Evolutionary conservation across 495 filamentous ascomycete species (phyloP).

Genomic region (Barbatosphaeria neglecta): DNA sequence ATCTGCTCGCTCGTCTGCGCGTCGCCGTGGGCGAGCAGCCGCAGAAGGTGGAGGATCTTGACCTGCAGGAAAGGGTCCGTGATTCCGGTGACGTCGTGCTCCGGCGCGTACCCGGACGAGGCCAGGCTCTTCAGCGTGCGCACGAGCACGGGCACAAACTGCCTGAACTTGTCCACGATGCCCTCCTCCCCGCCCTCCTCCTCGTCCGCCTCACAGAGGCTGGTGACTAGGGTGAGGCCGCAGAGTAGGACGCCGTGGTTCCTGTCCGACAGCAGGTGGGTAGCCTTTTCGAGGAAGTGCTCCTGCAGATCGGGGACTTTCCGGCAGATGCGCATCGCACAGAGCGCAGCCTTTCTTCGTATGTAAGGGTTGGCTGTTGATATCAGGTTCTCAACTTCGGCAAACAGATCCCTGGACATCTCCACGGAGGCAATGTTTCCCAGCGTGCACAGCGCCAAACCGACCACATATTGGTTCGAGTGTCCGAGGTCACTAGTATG

Average conservation of each 20-base stretch:
- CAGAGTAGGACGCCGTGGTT: constrained; percentile 94
- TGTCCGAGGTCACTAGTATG: constrained; percentile 73
- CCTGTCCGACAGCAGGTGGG: constrained; percentile 71
- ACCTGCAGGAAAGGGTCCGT: constrained; percentile 98
- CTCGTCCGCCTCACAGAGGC: constrained; percentile 89
- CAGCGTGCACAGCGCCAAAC: constrained; percentile 85
- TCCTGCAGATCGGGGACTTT: constrained; percentile 97
- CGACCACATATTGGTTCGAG: constrained; percentile 97
- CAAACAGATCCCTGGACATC: constrained; percentile 96
- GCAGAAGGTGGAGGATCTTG: constrained; percentile 78
- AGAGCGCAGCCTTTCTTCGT: constrained; percentile 91
- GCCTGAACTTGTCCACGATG: constrained; percentile 80
- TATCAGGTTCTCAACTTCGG: constrained; percentile 82
- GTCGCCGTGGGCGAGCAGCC: constrained; percentile 80
- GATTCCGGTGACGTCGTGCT: constrained; percentile 95
- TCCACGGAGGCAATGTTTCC: constrained; percentile 96
- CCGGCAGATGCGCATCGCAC: constrained; percentile 97
- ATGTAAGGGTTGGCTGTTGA: constrained; percentile 95
- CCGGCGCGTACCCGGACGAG: constrained; percentile 91
- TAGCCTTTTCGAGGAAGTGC: constrained; percentile 90
- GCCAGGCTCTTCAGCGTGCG: constrained; percentile 82
- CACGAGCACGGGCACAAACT: constrained; percentile 67
- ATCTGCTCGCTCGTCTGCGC: constrained; percentile 86
- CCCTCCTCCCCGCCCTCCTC: constrained; percentile 75
- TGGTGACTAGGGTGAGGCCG: constrained; percentile 81